Evolutionary conservation across 2,329 filamentous ascomycete species (phyloP).

Genomic region (Pestalotiopsis sp.): DNA sequence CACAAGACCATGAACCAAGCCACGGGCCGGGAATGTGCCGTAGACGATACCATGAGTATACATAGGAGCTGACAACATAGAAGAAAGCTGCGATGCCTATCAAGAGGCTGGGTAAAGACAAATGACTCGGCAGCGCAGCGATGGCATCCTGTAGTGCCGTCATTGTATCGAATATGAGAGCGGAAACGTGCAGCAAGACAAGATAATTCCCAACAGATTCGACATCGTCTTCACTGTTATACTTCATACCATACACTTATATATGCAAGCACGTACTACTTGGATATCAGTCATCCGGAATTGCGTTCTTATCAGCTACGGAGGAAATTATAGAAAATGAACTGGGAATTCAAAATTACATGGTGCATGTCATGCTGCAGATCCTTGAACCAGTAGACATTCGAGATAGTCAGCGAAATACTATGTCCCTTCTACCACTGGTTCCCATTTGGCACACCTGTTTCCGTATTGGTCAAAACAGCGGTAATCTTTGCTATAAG

Average conservation of each 20-base stretch:
- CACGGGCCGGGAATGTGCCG: background rate
- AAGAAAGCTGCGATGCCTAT: background rate
- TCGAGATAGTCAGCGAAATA: background rate
- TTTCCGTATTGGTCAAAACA: background rate
- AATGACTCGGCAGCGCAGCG: background rate
- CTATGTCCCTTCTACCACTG: no score
- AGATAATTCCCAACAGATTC: background rate
- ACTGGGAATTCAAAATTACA: background rate
- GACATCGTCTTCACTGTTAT: background rate
- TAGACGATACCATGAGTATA: background rate
- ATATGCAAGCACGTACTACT: background rate
- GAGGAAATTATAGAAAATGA: background rate
- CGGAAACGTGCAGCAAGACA: background rate
- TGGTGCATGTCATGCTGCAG: background rate
- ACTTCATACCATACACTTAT: background rate
- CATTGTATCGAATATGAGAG: background rate
- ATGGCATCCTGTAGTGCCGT: background rate
- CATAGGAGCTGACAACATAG: background rate
- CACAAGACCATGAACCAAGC: background rate
- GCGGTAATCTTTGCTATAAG: background rate
- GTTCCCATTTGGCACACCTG: no score
- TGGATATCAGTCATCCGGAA: no score
- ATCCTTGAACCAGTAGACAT: background rate
- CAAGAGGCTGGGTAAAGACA: background rate
- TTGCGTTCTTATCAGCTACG: background rate